These are phyloP conservation scores for Cyberlindnera mrakii DNA, from an alignment of 805 yeast genomes.

Conservation along the genomic window DNA sequence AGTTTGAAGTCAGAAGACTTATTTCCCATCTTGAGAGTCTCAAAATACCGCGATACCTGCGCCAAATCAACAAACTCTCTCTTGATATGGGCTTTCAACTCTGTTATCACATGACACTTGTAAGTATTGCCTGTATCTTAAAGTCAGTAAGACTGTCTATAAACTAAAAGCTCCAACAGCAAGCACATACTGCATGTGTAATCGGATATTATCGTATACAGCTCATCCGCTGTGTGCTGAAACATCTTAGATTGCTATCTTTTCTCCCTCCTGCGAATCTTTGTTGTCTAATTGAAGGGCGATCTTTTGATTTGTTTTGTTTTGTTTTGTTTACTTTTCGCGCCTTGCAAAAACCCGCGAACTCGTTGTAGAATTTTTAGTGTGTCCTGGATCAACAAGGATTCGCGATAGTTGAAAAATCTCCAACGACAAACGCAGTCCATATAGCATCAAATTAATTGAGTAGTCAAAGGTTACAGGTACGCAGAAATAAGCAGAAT, in stretches of 20 bases:
- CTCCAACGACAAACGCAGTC: too few relatives aligned
- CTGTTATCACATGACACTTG: conserved; percentile 17
- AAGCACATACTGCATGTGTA: conserved; percentile 9
- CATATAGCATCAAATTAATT: too few relatives aligned
- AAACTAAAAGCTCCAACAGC: too few relatives aligned
- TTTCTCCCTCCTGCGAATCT: background rate
- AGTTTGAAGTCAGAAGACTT: conserved; percentile 34
- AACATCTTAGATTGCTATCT: conserved; percentile 7
- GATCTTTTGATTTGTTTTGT: background rate
- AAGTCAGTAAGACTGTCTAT: background rate
- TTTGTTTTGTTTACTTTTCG: conserved; percentile 1
- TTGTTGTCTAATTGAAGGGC: background rate
- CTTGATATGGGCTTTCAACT: conserved; percentile 49
- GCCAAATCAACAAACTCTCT: conserved; percentile 46
- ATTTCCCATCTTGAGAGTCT: conserved; percentile 40
- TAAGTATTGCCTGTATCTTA: conserved; percentile 11
- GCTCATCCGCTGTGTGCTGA: conserved; percentile 13
- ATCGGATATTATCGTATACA: conserved; percentile 7
- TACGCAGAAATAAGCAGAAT: background rate
- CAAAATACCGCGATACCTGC: conserved; percentile 44
- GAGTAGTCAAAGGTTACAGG: too few relatives aligned
- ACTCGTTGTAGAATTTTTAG: background rate
- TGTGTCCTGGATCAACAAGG: too few relatives aligned
- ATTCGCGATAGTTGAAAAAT: too few relatives aligned
- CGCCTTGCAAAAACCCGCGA: background rate